Base-by-base conservation (phyloP, 2,329 filamentous ascomycete genomes). In the Nigrospora sphaerica region DNA sequence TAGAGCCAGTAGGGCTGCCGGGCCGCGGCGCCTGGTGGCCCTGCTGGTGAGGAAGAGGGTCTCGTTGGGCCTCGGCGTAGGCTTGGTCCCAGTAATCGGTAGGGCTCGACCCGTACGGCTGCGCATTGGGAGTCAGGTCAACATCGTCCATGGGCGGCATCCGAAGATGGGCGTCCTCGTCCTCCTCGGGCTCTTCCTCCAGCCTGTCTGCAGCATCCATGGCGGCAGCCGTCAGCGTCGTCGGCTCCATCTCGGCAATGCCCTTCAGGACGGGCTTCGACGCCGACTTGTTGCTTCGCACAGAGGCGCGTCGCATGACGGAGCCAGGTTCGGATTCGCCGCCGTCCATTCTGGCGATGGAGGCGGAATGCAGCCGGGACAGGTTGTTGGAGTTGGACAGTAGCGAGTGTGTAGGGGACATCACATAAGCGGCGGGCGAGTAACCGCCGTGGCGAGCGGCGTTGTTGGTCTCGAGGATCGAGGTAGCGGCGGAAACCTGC, bases 401-500 rank as follows among this genome's bases (percentile, higher is more conserved):
- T 32, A 85, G 62, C 4, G 84, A 86, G 33, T 80, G 74, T 38
- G 71, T 76, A 1, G 85, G 83, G 37, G 83, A 86, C 66, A 85
- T 81, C 51, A 88, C 68, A 63, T 79, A 86, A 17, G 74, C 83
- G 34, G 71, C 78, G 2, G 84, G 83, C 19, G 83, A 86, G 64
- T 86, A 88, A 31, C 83, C 84, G 28, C 84, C 83, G 60, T 79
- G 76, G 42, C 85, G 74, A 12, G 85, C 84, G 32, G 78, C 73
- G 51, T 66, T 80, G 60, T 87, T 88, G 33, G 82, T 76, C 46
- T 85, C 83, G 44, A 87, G 73, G 49, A 88, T 86, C n/a, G 84
- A 86, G 52, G 62, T 63, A 17, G 72, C 63, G 42, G 70, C 69
- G 19, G 77, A 78, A 32, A 74, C 61, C 49, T 74, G 70, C 28